phyloP scores from a whole-genome alignment of 768 basidiomycete genomes.

The Psilocybe cyanescens region DNA sequence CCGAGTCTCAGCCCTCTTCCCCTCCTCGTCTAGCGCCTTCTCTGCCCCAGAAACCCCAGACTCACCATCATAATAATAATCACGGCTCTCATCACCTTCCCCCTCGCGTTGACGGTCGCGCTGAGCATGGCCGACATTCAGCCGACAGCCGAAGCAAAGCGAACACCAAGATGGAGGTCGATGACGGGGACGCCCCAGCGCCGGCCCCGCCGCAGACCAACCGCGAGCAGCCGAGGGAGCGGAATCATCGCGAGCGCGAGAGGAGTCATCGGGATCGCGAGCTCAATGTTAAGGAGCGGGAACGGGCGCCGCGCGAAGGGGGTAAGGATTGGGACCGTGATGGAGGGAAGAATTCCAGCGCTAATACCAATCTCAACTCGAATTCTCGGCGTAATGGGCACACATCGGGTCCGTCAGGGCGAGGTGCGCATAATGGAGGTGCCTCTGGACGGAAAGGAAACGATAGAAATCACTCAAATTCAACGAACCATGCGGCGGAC shows the following conservation, averaged over 20 bases:
- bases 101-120: background rate
- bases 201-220: background rate
- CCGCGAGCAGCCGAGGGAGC: background rate
- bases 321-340: constrained; percentile 17
- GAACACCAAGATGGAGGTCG: background rate
- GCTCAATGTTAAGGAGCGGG: constrained; percentile 23
- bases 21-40: constrained; percentile 28
- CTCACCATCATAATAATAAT: constrained; percentile 20
- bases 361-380: background rate
- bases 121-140: background rate
- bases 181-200: background rate
- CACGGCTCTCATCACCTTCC: background rate
- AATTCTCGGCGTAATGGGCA: constrained; percentile 45
- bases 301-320: constrained; percentile 23
- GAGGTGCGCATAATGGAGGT: constrained; percentile 29
- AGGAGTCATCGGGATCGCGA: constrained; percentile 28
- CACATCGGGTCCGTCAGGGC: constrained; percentile 37
- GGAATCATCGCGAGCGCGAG: constrained; percentile 24
- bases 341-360: constrained; percentile 5
- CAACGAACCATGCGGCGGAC: constrained; percentile 39
- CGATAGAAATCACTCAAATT: constrained; percentile 28
- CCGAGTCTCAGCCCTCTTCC: constrained; percentile 43
- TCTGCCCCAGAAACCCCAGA: constrained; percentile 30
- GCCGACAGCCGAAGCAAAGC: background rate
- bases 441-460: constrained; percentile 35